These are phyloP conservation scores for Thyridium curvatum DNA, from an alignment of 2,329 filamentous ascomycete genomes.

Conservation along the genomic window DNA sequence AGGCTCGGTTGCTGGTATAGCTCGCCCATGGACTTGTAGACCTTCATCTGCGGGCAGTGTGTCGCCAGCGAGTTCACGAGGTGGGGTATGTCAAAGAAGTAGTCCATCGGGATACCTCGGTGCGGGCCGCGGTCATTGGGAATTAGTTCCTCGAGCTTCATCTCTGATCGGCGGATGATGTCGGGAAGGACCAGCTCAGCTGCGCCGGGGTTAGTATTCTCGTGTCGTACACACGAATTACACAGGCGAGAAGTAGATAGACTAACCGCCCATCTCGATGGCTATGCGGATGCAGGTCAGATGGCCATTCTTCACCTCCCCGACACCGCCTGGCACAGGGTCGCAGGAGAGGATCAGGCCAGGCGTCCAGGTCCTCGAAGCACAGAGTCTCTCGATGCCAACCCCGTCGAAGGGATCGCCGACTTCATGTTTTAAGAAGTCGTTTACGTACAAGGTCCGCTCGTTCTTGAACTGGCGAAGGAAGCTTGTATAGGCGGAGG, in stretches of 20 bases:
- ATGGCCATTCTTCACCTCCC: conserved; percentile 35
- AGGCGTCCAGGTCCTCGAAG: conserved; percentile 28
- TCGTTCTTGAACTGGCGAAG: conserved; percentile 22
- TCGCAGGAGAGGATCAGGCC: conserved; percentile 36
- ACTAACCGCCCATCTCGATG: conserved; percentile 39
- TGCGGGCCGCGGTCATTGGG: conserved; percentile 17
- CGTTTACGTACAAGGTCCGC: conserved; percentile 22
- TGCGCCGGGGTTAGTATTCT: conserved; percentile 6
- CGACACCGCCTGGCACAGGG: conserved; percentile 34
- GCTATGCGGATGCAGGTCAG: conserved; percentile 38
- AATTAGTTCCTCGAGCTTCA: conserved; percentile 16
- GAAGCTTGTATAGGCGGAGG: conserved; percentile 14
- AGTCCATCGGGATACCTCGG: conserved; percentile 20
- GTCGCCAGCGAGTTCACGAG: conserved; percentile 18
- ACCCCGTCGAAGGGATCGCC: conserved; percentile 22
- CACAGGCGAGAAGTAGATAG: not conserved
- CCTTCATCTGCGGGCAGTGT: conserved; percentile 28
- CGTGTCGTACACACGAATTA: too few species aligned
- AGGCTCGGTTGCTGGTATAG: conserved; percentile 24
- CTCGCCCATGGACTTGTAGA: conserved; percentile 25
- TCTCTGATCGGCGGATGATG: conserved; percentile 22
- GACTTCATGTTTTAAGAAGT: conserved; percentile 25
- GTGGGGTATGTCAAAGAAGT: conserved; percentile 26
- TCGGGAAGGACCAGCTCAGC: conserved; percentile 30
- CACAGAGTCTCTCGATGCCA: conserved; percentile 25